A percentile compares a stretch with the other conserved stretches of the same genome.
These are phyloP conservation scores for Xylariaceae sp. DNA, from an alignment of 2,329 filamentous ascomycete genomes.

Conservation along the genomic window DNA sequence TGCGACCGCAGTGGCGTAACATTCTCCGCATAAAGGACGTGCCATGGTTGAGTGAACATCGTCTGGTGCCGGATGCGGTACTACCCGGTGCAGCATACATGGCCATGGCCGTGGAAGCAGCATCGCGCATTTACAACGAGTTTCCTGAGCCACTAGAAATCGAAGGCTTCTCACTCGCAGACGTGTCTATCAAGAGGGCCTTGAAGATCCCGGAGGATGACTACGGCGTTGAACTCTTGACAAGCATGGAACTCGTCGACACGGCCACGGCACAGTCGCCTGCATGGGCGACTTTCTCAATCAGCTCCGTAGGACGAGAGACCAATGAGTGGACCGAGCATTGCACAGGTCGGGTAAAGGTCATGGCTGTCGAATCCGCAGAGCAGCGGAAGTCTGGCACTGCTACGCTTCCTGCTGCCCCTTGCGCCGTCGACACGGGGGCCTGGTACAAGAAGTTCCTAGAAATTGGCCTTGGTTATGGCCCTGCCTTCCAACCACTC, in stretches of 20 bases:
- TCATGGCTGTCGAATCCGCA: neutral
- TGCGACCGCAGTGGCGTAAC: conserved; percentile 14
- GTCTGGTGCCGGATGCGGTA: conserved; percentile 1
- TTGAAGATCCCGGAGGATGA: conserved; percentile 16
- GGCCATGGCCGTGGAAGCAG: conserved; percentile 11
- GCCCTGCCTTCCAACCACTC: conserved; percentile 10
- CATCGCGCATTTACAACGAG: neutral
- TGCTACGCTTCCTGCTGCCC: neutral
- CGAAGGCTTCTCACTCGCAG: conserved; percentile 4
- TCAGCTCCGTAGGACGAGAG: conserved; percentile 7
- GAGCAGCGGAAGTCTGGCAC: neutral
- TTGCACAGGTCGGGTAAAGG: conserved; percentile 13
- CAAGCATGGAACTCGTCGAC: conserved; percentile 2
- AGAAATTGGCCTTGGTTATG: conserved; percentile 13
- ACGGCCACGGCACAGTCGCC: neutral
- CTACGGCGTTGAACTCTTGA: conserved; percentile 13
- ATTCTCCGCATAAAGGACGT: conserved; percentile 10
- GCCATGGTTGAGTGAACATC: conserved; percentile 12
- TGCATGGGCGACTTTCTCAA: conserved; percentile 8
- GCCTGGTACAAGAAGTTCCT: conserved; percentile 16
- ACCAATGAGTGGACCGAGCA: conserved; percentile 17
- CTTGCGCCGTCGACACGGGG: neutral
- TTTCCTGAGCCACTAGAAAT: neutral
- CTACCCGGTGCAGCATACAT: conserved; percentile 10
- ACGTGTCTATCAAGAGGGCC: conserved; percentile 7